These are phyloP conservation scores for Nitzschia palea DNA, from an alignment of 108 stramenopile species.

Conservation along the genomic window DNA sequence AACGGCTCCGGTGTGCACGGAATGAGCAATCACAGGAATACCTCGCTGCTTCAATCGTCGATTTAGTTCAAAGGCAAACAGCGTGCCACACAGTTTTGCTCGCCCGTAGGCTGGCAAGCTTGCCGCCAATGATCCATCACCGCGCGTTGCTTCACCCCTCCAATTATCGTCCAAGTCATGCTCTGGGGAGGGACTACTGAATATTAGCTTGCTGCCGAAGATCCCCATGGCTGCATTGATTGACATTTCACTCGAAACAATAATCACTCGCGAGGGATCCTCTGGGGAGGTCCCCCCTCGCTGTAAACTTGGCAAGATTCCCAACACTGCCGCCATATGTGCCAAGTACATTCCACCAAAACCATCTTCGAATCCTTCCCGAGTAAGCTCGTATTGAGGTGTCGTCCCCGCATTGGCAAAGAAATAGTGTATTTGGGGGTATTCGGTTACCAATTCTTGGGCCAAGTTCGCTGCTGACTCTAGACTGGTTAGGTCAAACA, in stretches of 20 bases:
- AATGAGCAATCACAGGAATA: neutral
- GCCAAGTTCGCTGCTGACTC: neutral
- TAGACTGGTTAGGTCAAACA: neutral
- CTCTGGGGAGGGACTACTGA: neutral
- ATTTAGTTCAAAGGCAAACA: neutral
- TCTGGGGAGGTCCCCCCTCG: neutral
- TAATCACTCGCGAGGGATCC: neutral
- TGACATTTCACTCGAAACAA: slow-evolving; percentile 1
- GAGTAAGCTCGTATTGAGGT: neutral
- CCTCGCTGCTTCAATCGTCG: neutral
- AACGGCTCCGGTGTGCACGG: neutral
- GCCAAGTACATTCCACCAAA: slow-evolving; percentile 9
- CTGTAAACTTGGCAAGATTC: neutral
- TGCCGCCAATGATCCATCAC: neutral
- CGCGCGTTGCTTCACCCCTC: neutral
- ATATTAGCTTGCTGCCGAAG: neutral
- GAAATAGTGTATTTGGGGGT: neutral
- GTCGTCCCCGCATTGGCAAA: slow-evolving; percentile 1
- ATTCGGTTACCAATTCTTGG: neutral
- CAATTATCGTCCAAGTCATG: neutral
- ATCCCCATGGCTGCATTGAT: slow-evolving; percentile 4
- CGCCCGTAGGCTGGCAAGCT: neutral
- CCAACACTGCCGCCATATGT: neutral
- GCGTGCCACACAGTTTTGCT: neutral
- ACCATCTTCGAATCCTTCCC: neutral